These are phyloP conservation scores for Calocera viscosa DNA, from an alignment of 768 basidiomycete species.

Conservation along the genomic window DNA sequence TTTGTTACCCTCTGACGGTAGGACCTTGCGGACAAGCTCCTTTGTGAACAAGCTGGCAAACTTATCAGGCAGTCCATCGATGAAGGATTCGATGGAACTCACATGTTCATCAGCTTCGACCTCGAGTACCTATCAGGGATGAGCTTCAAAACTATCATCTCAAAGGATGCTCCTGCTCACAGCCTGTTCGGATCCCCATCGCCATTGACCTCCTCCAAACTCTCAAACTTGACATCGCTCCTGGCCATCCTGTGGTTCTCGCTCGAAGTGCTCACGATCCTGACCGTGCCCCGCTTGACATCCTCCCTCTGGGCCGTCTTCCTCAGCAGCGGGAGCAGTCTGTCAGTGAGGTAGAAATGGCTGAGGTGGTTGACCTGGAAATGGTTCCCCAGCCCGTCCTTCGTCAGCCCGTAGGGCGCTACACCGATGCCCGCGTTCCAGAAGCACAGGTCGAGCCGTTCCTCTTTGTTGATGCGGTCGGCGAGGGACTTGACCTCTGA, in stretches of 20 bases:
- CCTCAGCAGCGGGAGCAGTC: slow-evolving; percentile 21
- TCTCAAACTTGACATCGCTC: slow-evolving; percentile 23
- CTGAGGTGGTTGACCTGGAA: slow-evolving; percentile 25
- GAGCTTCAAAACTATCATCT: slow-evolving; percentile 19
- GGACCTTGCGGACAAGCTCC: slow-evolving; percentile 21
- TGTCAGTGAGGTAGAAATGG: slow-evolving; percentile 21
- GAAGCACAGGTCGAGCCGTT: slow-evolving; percentile 21
- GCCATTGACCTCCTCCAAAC: slow-evolving; percentile 22
- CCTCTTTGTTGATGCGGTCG: slow-evolving; percentile 17
- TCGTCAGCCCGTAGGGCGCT: slow-evolving; percentile 23
- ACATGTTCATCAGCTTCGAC: slow-evolving; percentile 13
- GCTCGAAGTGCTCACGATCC: slow-evolving; percentile 23
- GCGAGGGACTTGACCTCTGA: slow-evolving; percentile 16
- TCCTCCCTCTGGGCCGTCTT: slow-evolving; percentile 19
- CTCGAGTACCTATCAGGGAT: slow-evolving; percentile 7
- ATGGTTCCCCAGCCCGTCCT: slow-evolving; percentile 24
- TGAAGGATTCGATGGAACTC: slow-evolving; percentile 11
- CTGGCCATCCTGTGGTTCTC: slow-evolving; percentile 23
- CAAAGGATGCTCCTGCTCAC: slow-evolving; percentile 8
- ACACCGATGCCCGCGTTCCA: slow-evolving; percentile 27
- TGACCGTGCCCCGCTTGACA: slow-evolving; percentile 18
- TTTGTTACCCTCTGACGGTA: slow-evolving; percentile 19
- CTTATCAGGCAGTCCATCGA: neutral
- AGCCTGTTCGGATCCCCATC: slow-evolving; percentile 20
- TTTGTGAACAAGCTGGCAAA: slow-evolving; percentile 23